Base-by-base conservation (phyloP, 176 grass and related monocot genomes). In the Themeda triandra region DNA sequence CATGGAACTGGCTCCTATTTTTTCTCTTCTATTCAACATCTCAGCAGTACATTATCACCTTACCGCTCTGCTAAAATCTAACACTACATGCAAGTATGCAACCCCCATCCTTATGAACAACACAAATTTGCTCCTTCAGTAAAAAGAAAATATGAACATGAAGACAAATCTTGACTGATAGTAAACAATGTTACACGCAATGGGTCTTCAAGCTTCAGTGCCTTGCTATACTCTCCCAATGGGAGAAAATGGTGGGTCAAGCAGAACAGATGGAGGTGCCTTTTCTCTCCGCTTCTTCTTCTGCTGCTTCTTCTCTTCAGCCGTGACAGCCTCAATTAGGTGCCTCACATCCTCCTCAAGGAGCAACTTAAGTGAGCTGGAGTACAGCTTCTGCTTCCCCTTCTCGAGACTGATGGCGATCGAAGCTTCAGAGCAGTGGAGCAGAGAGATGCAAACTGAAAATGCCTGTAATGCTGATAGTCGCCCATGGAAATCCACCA, bases 261-360 rank as follows among this genome's bases (percentile, higher is more conserved):
- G 78, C 64, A 64, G 19, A 44, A 92, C 84, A 39, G 96, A 73
- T 46, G 83, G 84, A 49, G 91, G 89, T 17, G 84, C 65, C 86
- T 92, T 94, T 27, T 89, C 86, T 59, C 71, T 86, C 63, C 65
- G 14, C 24, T 18, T 87, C 31, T 75, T 89, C 65, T 83, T 89
- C 62, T 25, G 8, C 65, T 98, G 85, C 69, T 84, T 89, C 68
- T 94, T 90, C 76, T 96, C 96, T 87, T 99, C 92, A 10, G 84
- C 84, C 0, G 91, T 88, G 51, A 96, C 96, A 13, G 93, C 91
- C 85, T 96, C 93, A 15, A 99, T 89, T 33, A 99, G 84, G 23
- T 96, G 88, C 42, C 86, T 87, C 74, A 92, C 96, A 32, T 99
- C 96, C 80, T 94, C 93, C 90, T 99, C 93, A 18, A 99, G 91